phyloP scores from a whole-genome alignment of 2,329 filamentous ascomycete species.

The Ascochyta fabae region DNA sequence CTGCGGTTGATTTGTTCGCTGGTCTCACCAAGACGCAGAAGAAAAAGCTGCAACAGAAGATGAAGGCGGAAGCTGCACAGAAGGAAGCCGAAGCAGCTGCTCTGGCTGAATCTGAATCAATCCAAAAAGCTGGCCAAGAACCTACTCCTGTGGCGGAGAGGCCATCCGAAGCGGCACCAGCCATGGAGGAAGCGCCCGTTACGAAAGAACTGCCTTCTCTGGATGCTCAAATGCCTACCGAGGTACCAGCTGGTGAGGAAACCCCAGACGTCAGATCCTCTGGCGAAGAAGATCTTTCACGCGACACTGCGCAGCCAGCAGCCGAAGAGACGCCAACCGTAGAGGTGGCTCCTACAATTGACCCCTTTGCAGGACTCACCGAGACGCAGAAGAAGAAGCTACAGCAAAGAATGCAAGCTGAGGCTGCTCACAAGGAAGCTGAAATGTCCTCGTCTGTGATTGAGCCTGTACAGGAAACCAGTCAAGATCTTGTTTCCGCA shows the following conservation, averaged over 20 bases:
- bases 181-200: background rate
- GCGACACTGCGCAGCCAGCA: too few species aligned
- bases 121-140: background rate
- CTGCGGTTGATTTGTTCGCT: conserved; percentile 3
- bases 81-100: conserved; percentile 10
- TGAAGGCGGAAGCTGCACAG: conserved; percentile 12
- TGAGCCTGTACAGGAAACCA: background rate
- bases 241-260: too few species aligned
- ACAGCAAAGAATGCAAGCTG: conserved; percentile 19
- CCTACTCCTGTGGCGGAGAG: background rate
- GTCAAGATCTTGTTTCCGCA: background rate
- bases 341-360: background rate
- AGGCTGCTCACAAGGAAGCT: conserved; percentile 13
- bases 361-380: conserved; percentile 1
- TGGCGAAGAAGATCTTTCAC: too few species aligned
- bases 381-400: conserved; percentile 32
- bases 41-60: conserved; percentile 34
- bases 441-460: background rate
- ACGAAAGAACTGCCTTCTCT: too few species aligned
- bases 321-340: background rate
- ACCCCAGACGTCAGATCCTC: too few species aligned
- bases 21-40: conserved; percentile 11
- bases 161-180: background rate
- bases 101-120: background rate
- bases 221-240: too few species aligned